Evolutionary conservation across 1,284 basidiomycete genomes (phyloP), one percentile per base, ranked within the genome.

Genomic region (Grifola frondosa): DNA sequence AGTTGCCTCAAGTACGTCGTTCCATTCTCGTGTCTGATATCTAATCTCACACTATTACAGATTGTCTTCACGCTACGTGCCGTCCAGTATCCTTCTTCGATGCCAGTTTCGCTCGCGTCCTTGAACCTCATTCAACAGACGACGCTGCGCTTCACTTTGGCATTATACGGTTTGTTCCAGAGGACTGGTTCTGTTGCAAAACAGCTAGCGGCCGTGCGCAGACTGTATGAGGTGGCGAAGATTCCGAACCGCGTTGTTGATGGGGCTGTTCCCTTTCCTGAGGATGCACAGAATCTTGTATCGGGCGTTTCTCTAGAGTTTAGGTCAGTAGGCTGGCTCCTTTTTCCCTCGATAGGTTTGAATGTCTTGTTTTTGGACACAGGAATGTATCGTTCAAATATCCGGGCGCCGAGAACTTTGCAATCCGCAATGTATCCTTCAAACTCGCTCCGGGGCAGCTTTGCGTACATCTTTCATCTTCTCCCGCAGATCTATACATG

Each of bases 321-420:
- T 54, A 77, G 73, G 80, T 75, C 50, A 15, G 58, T 30, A 7
- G 20, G 15, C 32, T 12, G 32, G 20, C 25, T 21, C n/a, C n/a
- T n/a, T n/a, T n/a, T n/a, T n/a, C n/a, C n/a, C n/a, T n/a, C n/a
- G n/a, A n/a, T n/a, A n/a, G n/a, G n/a, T n/a, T n/a, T n/a, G n/a
- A n/a, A n/a, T n/a, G n/a, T n/a, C n/a, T n/a, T n/a, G n/a, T n/a
- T n/a, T n/a, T n/a, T n/a, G n/a, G n/a, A n/a, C n/a, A n/a, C 35
- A 83, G 81, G 56, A 73, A 86, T 50, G 88, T 90, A 3, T 84
- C 77, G 3, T 91, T 89, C 66, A 70, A 64, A 43, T 91, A 91
- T 57, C 81, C 84, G 0, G 80, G 75, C 4, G 73, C 72, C 19
- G 70, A 76, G 5, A 57, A 60, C 8, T 80, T 75, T 42, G 87